These are phyloP conservation scores for Heritiera littoralis DNA, from an alignment of 345 rosid genomes.

Conservation along the genomic window DNA sequence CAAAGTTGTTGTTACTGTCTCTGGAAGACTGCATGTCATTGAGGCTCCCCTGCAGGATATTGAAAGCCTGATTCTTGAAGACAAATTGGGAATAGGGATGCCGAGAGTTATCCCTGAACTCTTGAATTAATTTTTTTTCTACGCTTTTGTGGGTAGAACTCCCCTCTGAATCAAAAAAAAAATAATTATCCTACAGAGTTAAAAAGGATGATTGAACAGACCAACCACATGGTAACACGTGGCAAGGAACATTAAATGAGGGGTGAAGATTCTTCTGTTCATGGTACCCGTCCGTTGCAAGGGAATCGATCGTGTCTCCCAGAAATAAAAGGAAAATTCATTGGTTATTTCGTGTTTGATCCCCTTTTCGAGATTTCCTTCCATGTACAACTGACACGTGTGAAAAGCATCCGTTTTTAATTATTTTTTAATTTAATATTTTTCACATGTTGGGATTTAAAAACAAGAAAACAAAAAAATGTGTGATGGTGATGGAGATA, in stretches of 20 bases:
- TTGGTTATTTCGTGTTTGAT: constrained; percentile 23
- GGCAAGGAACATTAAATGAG: constrained; percentile 12
- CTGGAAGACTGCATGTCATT: too few relatives aligned
- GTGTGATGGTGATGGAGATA: too few relatives aligned
- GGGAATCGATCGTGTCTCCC: constrained; percentile 27
- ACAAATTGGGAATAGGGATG: too few relatives aligned
- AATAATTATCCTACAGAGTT: too few relatives aligned
- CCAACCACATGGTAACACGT: constrained; percentile 28
- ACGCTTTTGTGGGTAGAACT: too few relatives aligned
- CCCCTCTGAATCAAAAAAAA: too few relatives aligned
- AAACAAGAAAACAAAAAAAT: too few relatives aligned
- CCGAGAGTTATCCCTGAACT: too few relatives aligned
- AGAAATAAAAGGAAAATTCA: not conserved
- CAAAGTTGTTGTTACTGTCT: too few relatives aligned
- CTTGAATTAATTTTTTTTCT: too few relatives aligned
- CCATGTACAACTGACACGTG: constrained; percentile 34
- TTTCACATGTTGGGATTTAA: constrained; percentile 4
- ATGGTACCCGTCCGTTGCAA: not conserved
- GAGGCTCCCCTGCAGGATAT: too few relatives aligned
- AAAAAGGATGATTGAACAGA: not conserved
- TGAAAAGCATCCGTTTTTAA: constrained; percentile 5
- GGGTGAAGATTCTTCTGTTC: constrained; percentile 22
- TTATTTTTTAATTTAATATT: not conserved
- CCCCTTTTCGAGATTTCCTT: constrained; percentile 30
- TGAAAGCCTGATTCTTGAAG: too few relatives aligned